Base-by-base conservation (phyloP, 2,329 filamentous ascomycete species). In the Calonectria pseudoreteaudii region DNA sequence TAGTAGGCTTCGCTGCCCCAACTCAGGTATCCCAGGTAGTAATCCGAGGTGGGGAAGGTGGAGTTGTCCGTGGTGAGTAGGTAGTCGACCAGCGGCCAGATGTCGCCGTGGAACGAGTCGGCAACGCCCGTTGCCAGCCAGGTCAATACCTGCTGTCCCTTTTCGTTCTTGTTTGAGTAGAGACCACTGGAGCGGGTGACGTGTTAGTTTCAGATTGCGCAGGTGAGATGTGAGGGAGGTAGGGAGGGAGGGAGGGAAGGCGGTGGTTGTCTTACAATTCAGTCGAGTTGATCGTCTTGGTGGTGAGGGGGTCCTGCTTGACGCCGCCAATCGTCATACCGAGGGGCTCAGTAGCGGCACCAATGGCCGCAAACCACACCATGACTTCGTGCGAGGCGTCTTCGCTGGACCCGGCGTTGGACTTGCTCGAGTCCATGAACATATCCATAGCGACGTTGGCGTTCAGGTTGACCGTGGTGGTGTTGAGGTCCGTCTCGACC, bases 371-470 rank as follows among this genome's bases (percentile, higher is more conserved):
- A 74, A 91, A 86, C 89, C 88, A 91, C 44, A 91, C 85, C 89
- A 91, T 91, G 82, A 91, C 84, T 83, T 91, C 90, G 82, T 86
- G 88, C 13, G 78, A 77, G 3, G 90, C 87, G 6, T 83, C 83
- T 1, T 80, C 80, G 52, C 85, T 87, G 80, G 87, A 80, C 53
- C 80, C 72, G 0, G 90, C 83, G 0, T 80, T 85, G 0, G 75
- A 77, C 68, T 85, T 79, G 79, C 89, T 85, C 31, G 77, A 79
- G 75, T 90, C 89, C 68, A 91, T 81, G 81, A 91, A 91, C 86
- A 91, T 89, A 83, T 91, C 90, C 74, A 91, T 84, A 44, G 89
- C 89, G 41, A 91, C 89, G 84, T 91, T 91, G 80, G 88, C 83
- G 76, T 90, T 91, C 80, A 88, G 83, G 76, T 90, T 89, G 72